Evolutionary conservation across 768 basidiomycete genomes (phyloP).

Genomic region (Lactarius hengduanensis): DNA sequence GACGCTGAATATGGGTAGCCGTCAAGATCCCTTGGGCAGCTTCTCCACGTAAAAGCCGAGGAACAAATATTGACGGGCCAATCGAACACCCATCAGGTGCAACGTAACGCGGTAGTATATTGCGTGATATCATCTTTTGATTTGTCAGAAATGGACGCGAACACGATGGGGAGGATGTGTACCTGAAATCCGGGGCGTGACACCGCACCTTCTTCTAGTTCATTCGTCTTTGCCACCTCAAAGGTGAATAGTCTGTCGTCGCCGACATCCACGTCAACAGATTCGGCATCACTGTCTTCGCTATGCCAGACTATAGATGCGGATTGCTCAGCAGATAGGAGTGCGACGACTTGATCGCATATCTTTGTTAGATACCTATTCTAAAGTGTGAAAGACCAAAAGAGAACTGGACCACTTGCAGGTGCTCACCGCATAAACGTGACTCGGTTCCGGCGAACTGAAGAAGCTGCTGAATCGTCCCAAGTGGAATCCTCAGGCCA

Average conservation of each 20-base stretch:
- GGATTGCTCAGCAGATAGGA: constrained; percentile 51
- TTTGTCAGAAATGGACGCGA: not conserved
- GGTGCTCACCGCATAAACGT: constrained; percentile 58
- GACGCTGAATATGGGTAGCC: not conserved
- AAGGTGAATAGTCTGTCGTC: constrained; percentile 53
- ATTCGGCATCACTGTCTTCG: constrained; percentile 31
- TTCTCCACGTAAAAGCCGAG: constrained; percentile 25
- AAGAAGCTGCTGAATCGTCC: constrained; percentile 47
- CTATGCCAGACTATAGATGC: constrained; percentile 45
- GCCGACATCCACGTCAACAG: constrained; percentile 42
- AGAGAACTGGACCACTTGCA: not conserved
- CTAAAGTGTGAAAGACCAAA: not conserved
- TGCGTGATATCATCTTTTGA: constrained; percentile 4
- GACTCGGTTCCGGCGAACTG: constrained; percentile 51
- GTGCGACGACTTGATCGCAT: constrained; percentile 51
- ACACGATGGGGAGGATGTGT: constrained; percentile 7
- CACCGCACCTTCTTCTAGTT: constrained; percentile 52
- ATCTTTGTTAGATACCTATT: constrained; percentile 59
- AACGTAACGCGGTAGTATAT: too few relatives aligned
- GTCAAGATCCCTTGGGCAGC: constrained; percentile 28
- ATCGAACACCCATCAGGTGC: not conserved
- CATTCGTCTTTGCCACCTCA: constrained; percentile 52
- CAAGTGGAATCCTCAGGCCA: constrained; percentile 44
- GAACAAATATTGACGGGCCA: not conserved
- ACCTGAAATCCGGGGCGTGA: constrained; percentile 49